phyloP scores from a whole-genome alignment of 23 red algal species.

The Cyanidium caldarium region DNA sequence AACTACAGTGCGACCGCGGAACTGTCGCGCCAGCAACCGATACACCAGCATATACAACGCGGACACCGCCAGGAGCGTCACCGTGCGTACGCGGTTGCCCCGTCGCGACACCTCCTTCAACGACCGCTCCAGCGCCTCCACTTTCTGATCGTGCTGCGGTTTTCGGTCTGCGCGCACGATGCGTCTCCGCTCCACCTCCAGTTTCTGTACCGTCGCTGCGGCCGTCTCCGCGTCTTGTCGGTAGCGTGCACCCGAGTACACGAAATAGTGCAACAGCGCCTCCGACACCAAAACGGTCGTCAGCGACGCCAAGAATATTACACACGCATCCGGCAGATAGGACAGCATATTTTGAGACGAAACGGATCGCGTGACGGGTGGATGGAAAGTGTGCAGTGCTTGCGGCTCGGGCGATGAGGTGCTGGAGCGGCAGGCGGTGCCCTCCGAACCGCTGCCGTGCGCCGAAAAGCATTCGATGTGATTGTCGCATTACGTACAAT shows the following conservation, averaged over 20 bases:
- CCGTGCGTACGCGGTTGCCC: background rate
- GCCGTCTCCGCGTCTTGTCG: background rate
- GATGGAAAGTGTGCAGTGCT: no score
- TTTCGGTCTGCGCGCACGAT: background rate
- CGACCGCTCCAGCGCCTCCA: background rate
- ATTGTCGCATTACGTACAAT: no score
- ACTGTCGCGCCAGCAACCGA: background rate
- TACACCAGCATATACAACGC: background rate
- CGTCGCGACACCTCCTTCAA: background rate
- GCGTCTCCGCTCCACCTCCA: background rate
- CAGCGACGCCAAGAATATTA: background rate
- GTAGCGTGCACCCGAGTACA: background rate
- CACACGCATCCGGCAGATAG: background rate
- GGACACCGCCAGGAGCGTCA: background rate
- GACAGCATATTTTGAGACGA: no score
- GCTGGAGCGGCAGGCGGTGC: no score
- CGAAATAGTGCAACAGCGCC: background rate
- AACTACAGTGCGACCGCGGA: background rate
- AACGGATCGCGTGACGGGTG: no score
- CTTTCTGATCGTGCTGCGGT: background rate
- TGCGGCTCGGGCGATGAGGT: no score
- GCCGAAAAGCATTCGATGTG: no score
- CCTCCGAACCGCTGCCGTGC: no score
- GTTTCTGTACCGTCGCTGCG: background rate
- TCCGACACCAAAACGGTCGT: background rate